Percentiles rank a stretch among this genome's conserved stretches.
These are phyloP conservation scores for Zymoseptoria crescenta DNA, from an alignment of 2,329 filamentous ascomycete species.

Conservation along the genomic window DNA sequence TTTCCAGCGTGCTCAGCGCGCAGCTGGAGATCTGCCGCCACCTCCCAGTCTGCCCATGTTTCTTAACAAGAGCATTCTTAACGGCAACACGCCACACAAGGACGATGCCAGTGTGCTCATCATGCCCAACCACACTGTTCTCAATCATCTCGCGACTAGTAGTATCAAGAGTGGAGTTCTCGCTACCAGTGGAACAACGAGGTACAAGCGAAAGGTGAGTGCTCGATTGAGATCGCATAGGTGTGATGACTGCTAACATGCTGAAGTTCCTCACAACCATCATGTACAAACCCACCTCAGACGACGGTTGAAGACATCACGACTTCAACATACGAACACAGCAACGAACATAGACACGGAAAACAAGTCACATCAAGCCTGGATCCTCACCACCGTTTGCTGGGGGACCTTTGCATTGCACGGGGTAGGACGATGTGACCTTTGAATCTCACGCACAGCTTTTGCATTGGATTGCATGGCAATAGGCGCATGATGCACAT, in stretches of 20 bases:
- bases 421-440: neutral
- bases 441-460: neutral
- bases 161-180: conserved; percentile 96
- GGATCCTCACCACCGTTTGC: too few relatives aligned
- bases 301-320: conserved; percentile 24
- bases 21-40: conserved; percentile 69
- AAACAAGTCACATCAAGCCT: neutral
- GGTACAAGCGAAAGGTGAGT: conserved; percentile 84
- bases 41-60: conserved; percentile 85
- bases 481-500: neutral
- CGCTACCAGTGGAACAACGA: conserved; percentile 91
- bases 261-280: conserved; percentile 89
- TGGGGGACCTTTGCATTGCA: neutral
- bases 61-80: conserved; percentile 87
- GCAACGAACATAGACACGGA: neutral
- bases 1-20: conserved; percentile 66
- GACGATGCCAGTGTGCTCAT: conserved; percentile 96
- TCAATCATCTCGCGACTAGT: conserved; percentile 94
- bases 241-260: neutral
- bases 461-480: neutral
- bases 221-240: neutral
- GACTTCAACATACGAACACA: neutral
- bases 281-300: conserved; percentile 81
- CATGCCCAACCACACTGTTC: conserved; percentile 92
- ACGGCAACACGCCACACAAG: conserved; percentile 84